Conservation (phyloP, 257 asterid species). For the Ilex asprella region DNA sequence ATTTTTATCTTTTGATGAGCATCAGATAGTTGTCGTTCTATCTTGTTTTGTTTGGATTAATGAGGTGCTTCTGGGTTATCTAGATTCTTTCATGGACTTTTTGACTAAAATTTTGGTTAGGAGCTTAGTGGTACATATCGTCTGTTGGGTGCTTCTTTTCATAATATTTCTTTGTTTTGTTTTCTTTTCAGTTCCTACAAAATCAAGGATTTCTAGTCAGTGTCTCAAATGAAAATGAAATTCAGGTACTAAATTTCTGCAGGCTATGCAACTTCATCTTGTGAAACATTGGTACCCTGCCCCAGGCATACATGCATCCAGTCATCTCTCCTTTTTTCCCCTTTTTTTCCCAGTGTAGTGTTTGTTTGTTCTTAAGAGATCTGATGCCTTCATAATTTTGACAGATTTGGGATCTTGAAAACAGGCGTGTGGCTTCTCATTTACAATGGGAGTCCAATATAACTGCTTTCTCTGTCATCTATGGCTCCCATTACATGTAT, state of each 20-base stretch:
- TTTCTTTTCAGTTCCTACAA: constrained; percentile 71
- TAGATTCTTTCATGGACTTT: too few relatives aligned
- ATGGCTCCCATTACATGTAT: constrained; percentile 86
- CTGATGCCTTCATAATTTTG: constrained; percentile 10
- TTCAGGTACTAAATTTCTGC: constrained; percentile 50
- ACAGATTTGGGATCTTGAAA: constrained; percentile 96
- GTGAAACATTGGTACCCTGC: constrained; percentile 1
- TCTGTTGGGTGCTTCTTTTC: neutral
- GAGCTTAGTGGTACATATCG: neutral
- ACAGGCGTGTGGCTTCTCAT: constrained; percentile 52
- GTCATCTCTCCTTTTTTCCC: constrained; percentile 5
- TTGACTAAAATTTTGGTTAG: neutral
- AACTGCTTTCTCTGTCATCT: constrained; percentile 74
- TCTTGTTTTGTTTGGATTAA: too few relatives aligned
- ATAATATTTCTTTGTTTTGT: constrained; percentile 5
- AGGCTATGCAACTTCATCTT: constrained; percentile 8
- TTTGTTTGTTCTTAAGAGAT: constrained; percentile 5
- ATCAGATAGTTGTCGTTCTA: too few relatives aligned
- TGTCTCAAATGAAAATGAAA: constrained; percentile 79
- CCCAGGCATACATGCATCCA: constrained; percentile 2
- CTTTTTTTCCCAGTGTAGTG: neutral
- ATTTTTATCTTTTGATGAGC: too few relatives aligned
- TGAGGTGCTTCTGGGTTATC: too few relatives aligned
- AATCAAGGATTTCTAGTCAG: constrained; percentile 91
- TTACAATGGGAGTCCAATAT: constrained; percentile 91